Base-by-base conservation (phyloP, 345 rosid species). In the Ricinus communis region DNA sequence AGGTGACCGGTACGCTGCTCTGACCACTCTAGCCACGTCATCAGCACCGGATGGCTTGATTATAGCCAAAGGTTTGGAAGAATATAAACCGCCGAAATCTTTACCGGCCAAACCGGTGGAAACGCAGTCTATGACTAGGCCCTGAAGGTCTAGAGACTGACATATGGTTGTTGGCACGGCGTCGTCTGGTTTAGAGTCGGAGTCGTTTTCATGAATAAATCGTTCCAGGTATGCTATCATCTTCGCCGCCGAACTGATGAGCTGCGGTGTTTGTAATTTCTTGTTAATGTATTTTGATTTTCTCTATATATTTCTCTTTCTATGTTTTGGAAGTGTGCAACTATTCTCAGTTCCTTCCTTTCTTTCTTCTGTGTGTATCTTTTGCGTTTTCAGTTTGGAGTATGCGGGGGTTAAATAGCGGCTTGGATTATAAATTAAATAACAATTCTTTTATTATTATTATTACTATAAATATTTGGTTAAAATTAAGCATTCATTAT, bases 81-180 rank as follows among this genome's bases (percentile, higher is more conserved):
- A 77, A 78, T 80, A 78, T 82, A 90, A 31, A 62, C 99, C 99
- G 16, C 99, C 99, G 72, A 94, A 94, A 80, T 94, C 99, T 19
- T 80, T 87, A 25, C 76, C 75, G 71, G 88, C 93, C 2, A 77
- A 52, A 47, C 70, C 81, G 0, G 78, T 72, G 0, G 81, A 69
- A n/a, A 75, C 74, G 70, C 71, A 75, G 57, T 84, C 77, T 53
- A 90, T 71, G 40, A 18, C n/a, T 31, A 65, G 69, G 24, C 94
- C 95, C 46, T 87, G 83, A 64, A 94, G 82, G 78, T 83, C 74
- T 2, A 89, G 88, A 61, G 89, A 74, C 47, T 82, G 78, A 67
- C 76, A 80, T 18, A 87, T 65, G 36, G 28, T 65, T 30, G 28
- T 70, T 1, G 86, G 72, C 40, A 65, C 81, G 53, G 79, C 90